These are phyloP conservation scores for Pseudogymnoascus sp. DNA, from an alignment of 2,329 filamentous ascomycete species.

Conservation along the genomic window DNA sequence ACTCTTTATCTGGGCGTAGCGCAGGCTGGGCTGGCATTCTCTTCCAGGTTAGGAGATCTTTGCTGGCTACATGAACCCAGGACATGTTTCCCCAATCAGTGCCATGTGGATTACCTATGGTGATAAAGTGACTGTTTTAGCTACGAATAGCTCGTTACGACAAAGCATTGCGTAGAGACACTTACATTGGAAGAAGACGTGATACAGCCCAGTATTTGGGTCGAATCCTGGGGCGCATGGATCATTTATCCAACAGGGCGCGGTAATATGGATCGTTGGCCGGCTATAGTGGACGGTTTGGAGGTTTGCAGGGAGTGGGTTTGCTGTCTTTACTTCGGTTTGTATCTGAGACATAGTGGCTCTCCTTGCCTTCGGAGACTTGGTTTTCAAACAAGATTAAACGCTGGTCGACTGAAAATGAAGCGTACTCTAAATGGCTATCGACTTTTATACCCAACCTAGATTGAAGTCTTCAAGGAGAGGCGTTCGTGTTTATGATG, in stretches of 20 bases:
- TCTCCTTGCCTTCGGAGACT: not conserved
- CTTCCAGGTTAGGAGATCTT: constrained; percentile 38
- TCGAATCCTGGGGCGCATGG: constrained; percentile 44
- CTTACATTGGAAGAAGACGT: constrained; percentile 46
- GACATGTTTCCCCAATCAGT: constrained; percentile 33
- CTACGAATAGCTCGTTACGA: not conserved
- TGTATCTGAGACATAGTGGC: not conserved
- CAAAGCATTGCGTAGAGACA: constrained; percentile 24
- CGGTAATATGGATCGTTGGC: not conserved
- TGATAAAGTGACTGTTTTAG: constrained; percentile 20
- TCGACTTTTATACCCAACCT: not conserved
- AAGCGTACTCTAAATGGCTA: not conserved
- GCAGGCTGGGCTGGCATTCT: constrained; percentile 21
- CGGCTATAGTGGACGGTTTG: not conserved
- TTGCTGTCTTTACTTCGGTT: not conserved
- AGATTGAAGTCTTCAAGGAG: not conserved
- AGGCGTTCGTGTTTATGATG: not conserved
- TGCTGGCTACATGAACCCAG: constrained; percentile 45
- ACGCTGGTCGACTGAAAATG: not conserved
- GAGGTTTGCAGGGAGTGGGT: not conserved
- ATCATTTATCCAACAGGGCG: constrained; percentile 32
- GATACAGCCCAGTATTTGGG: constrained; percentile 38
- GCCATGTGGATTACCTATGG: constrained; percentile 28
- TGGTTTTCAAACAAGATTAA: not conserved
- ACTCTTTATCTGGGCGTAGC: constrained; percentile 31